These are phyloP conservation scores for Penicillium sclerotiorum DNA, from an alignment of 2,329 filamentous ascomycete genomes.

Conservation along the genomic window DNA sequence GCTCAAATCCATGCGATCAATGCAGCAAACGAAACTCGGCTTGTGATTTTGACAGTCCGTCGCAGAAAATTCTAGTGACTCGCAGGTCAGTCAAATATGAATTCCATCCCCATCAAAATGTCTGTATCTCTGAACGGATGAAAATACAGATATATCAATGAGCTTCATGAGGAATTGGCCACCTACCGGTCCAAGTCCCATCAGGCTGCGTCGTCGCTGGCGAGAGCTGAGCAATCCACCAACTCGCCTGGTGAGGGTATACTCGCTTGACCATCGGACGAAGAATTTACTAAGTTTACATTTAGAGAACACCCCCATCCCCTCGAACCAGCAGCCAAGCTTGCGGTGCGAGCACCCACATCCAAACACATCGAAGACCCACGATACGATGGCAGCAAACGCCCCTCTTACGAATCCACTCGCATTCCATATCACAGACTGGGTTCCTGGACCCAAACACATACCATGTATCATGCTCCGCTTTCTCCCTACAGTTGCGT, in stretches of 20 bases:
- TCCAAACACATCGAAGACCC: not conserved
- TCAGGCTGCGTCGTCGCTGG: no score
- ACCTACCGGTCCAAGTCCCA: not conserved
- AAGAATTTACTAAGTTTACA: no score
- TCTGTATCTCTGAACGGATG: no score
- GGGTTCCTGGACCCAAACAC: slow-evolving; percentile 8
- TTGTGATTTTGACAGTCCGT: slow-evolving; percentile 6
- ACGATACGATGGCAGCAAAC: not conserved
- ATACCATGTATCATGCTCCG: not conserved
- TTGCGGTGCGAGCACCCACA: not conserved
- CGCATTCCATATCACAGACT: slow-evolving; percentile 15
- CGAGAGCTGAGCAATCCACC: not conserved
- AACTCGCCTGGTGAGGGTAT: not conserved
- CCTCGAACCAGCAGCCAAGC: not conserved
- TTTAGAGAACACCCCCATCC: not conserved
- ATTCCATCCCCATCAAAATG: not conserved
- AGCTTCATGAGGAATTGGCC: not conserved
- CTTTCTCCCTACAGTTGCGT: no score
- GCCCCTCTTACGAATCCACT: slow-evolving; percentile 13
- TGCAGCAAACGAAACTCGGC: not conserved
- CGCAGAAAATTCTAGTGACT: not conserved
- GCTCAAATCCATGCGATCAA: slow-evolving; percentile 4
- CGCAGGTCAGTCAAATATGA: not conserved
- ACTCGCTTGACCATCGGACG: no score
- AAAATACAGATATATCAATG: slow-evolving; percentile 7